phyloP scores from a whole-genome alignment of 176 grass and related monocot genomes.

The Chloris gayana region DNA sequence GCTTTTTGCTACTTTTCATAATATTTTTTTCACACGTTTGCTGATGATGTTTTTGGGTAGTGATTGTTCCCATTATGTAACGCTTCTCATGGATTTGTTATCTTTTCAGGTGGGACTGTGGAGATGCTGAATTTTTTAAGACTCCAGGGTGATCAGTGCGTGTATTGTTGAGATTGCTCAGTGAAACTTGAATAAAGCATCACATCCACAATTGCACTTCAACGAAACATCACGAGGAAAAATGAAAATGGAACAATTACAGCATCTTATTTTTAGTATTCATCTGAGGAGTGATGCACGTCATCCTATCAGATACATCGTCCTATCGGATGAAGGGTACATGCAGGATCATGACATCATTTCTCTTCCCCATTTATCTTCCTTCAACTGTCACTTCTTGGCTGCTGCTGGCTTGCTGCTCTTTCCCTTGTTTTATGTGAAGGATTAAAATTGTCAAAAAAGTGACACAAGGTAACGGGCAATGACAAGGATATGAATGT shows the following conservation, averaged over 20 bases:
- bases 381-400: slow-evolving; percentile 46
- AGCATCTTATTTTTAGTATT: slow-evolving; percentile 44
- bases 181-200: neutral
- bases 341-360: slow-evolving; percentile 10
- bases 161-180: neutral
- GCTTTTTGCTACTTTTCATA: neutral
- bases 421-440: slow-evolving; percentile 49
- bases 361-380: neutral
- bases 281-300: slow-evolving; percentile 2
- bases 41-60: neutral
- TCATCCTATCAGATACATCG: too few species aligned
- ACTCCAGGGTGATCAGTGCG: neutral
- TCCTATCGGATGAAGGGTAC: neutral
- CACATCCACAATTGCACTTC: neutral
- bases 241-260: slow-evolving; percentile 21
- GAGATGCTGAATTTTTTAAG: neutral
- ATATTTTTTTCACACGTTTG: neutral
- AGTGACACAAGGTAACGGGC: neutral
- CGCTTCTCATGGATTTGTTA: neutral
- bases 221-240: slow-evolving; percentile 5
- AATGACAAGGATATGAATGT: neutral
- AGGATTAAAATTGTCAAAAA: neutral
- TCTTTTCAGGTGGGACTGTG: slow-evolving; percentile 6
- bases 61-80: neutral
- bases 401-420: slow-evolving; percentile 55